Evolutionary conservation across 768 basidiomycete species (phyloP), one percentile per base, ranked within the genome.

Genomic region (Russula foetens): DNA sequence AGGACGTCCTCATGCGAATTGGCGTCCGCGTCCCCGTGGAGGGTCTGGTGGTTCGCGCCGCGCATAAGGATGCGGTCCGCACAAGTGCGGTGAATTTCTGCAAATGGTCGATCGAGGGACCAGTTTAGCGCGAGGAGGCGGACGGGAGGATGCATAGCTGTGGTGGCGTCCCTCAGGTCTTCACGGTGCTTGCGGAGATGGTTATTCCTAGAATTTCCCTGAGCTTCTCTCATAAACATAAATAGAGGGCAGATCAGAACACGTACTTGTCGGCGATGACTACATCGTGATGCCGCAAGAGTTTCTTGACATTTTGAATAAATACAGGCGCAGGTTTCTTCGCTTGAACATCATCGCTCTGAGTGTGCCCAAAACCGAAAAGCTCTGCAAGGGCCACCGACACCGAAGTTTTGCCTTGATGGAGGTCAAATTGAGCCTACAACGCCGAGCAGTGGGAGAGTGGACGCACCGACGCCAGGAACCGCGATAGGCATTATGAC

Each of bases 301-400:
- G 77, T 0, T 75, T 69, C 15, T 73, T 68, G 41, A 97, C 88
- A 60, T 90, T 94, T 69, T 77, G 84, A 56, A 91, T 68, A 70
- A 96, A 77, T 0, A 70, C 62, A 0, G 84, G 78, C 0, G 79
- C 92, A 17, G 78, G 2, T 15, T 51, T 58, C 17, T 52, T 58
- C 6, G 41, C 57, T 21, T 77, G 75, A 4, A 98, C 80, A 68
- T 98, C 92, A 70, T 99, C 97, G 68, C 88, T 92, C 70, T 98
- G 97, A 0, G 90, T 92, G 70, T 98, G 97, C 1, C 81, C 93
- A 61, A 92, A 96, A 0, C 79, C 81, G 67, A 95, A 98, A 3
- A 99, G 79, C 55, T 86, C 79, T 2, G 78, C 65, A 19, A 98
- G 80, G 1, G 92, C 92, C 19, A 97, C 76, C 0, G 90, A 79